Evolutionary conservation across 2,329 filamentous ascomycete genomes (phyloP), one percentile per base, ranked within the genome.

Genomic region (Penicillium sp.): DNA sequence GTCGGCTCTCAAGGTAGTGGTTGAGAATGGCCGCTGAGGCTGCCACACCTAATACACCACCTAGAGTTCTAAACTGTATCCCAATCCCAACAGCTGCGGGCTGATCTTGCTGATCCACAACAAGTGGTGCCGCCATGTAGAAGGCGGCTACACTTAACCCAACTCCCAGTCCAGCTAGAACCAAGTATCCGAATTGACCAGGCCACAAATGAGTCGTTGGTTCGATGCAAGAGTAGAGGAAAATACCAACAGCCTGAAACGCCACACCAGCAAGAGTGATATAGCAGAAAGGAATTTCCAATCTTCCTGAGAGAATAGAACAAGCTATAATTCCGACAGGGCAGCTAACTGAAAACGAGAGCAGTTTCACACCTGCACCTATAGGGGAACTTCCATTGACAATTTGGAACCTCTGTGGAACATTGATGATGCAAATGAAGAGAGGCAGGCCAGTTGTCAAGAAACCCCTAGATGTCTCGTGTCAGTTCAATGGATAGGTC

Each of bases 11-110:
- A 14, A 64, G 21, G 33, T 62, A 58, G 48, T 54, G 53, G 23
- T 54, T 59, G 29, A 66, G 37, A 16, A 66, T 59, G n/a, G 58
- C 62, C 23, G 67, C 70, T 47, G 69, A 66, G 6, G 74, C 67
- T 1, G 75, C 73, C 6, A 77, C 61, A 6, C 67, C 71, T 39
- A 77, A 66, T 1, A 71, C 70, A 2, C 71, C 75, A 1, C 74
- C 73, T 2, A 76, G 66, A 21, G 73, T 71, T 31, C 75, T 69
- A 29, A 75, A 65, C 52, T 76, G 75, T 4, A 74, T 74, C 6
- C 71, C 61, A 5, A 70, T 66, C 11, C 74, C 73, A 63, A 76
- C 69, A 0, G 64, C 66, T 37, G 75, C 70, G 7, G 65, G 62
- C 51, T 71, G 64, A 49, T 75, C 54, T 10, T 49, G 29, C 9